A percentile compares a stretch with the other conserved stretches of the same genome.
phyloP scores from a whole-genome alignment of 768 basidiomycete genomes.

The Amanita pallidorosea region DNA sequence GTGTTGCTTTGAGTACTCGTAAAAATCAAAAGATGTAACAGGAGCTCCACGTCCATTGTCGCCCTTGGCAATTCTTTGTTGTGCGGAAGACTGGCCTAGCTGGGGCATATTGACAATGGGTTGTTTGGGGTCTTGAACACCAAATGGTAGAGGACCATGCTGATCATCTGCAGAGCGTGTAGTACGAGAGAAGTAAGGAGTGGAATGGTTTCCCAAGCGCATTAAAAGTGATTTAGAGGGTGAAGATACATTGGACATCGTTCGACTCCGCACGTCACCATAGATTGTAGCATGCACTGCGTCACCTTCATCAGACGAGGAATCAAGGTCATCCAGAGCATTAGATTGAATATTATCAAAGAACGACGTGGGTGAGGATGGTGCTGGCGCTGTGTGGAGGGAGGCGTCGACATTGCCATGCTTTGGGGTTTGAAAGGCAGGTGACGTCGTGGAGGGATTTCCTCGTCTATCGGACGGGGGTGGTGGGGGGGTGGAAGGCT shows the following conservation, averaged over 20 bases:
- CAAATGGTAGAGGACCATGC: constrained; percentile 18
- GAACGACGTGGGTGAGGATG: constrained; percentile 59
- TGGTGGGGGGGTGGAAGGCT: constrained; percentile 32
- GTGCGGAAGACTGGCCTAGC: constrained; percentile 29
- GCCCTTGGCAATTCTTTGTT: constrained; percentile 21
- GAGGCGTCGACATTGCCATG: constrained; percentile 28
- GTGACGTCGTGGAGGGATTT: constrained; percentile 13
- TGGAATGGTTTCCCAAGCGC: constrained; percentile 59
- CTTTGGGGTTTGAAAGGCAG: constrained; percentile 37
- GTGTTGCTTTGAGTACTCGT: constrained; percentile 32
- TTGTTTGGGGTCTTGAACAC: constrained; percentile 25
- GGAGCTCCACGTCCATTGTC: constrained; percentile 24
- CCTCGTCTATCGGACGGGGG: constrained; percentile 23
- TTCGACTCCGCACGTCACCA: constrained; percentile 16
- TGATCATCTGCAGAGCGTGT: neutral
- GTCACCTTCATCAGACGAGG: constrained; percentile 39
- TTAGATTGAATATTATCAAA: constrained; percentile 67
- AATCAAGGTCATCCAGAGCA: constrained; percentile 65
- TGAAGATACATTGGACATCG: constrained; percentile 24
- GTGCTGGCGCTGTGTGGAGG: constrained; percentile 52
- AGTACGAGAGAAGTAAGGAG: constrained; percentile 46
- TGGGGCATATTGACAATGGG: constrained; percentile 44
- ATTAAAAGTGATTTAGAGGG: constrained; percentile 34
- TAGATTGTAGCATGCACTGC: constrained; percentile 16
- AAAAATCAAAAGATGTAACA: constrained; percentile 33